A percentile compares a stretch with the other conserved stretches of the same genome.
phyloP scores from a whole-genome alignment of 83 land plant species.

The Thuja plicata region DNA sequence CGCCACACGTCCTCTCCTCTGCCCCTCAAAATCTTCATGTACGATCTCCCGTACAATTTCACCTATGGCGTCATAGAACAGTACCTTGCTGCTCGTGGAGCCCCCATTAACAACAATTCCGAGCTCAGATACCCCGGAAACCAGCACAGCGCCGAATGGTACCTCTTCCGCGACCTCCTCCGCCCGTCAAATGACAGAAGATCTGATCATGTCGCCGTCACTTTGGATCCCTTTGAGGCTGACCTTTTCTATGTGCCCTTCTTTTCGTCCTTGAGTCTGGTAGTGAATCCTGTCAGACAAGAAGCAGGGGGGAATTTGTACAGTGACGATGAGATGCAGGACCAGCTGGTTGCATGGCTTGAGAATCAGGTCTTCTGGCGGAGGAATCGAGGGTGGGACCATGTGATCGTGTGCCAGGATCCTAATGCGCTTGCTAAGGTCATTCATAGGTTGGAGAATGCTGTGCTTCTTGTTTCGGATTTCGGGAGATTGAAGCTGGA shows the following conservation, averaged over 20 bases:
- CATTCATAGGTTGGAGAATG: conserved; percentile 58
- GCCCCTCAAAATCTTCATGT: conserved; percentile 58
- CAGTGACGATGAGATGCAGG: conserved; percentile 81
- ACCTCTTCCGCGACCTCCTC: conserved; percentile 57
- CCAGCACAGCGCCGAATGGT: conserved; percentile 90
- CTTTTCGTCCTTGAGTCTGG: conserved; percentile 77
- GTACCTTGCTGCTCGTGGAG: conserved; percentile 51
- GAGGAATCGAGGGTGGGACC: conserved; percentile 71
- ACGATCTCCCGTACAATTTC: conserved; percentile 71
- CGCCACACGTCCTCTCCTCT: neutral
- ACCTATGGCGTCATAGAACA: conserved; percentile 71
- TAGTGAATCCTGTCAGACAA: conserved; percentile 37
- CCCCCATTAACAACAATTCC: neutral
- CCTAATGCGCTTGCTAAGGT: conserved; percentile 72
- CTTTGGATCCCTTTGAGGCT: conserved; percentile 52
- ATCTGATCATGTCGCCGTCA: conserved; percentile 21
- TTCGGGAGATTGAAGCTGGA: conserved; percentile 70
- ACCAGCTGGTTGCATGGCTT: conserved; percentile 66
- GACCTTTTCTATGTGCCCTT: conserved; percentile 86
- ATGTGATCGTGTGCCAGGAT: conserved; percentile 76
- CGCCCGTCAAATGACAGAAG: conserved; percentile 15
- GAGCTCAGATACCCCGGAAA: conserved; percentile 63
- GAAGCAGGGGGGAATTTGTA: conserved; percentile 14
- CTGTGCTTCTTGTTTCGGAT: conserved; percentile 76
- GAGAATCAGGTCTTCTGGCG: conserved; percentile 67